Base-by-base conservation (phyloP, 2,329 filamentous ascomycete genomes). In the Ceratocystis cubensis region DNA sequence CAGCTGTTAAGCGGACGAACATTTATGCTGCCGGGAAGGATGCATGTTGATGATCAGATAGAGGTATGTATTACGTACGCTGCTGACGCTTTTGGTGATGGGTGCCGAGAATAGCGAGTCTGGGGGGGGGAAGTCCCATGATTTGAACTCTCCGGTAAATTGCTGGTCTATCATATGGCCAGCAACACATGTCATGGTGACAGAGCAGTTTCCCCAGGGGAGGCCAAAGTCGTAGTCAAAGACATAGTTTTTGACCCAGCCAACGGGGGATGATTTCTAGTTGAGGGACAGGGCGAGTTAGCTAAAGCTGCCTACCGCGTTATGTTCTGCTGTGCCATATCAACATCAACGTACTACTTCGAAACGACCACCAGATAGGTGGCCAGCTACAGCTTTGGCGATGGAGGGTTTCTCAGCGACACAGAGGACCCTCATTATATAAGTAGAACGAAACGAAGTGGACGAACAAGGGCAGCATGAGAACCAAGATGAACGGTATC, bases 141-240 rank as follows among this genome's bases (percentile, higher is more conserved):
- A 85, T 72, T 85, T 88, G 76, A 88, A 92, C 66, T 86, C 83
- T 7, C 79, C 74, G 20, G 83, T 82, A 72, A 99, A 96, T 64
- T 95, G 89, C 57, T 87, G 78, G n/a, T 80, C 81, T 41, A 89
- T 91, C 70, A 99, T 81, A 76, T 99, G 94, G 13, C 94, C 94
- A 10, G 88, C 80, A 28, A 99, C 94, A 69, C 88, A 91, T 66
- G 94, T 99, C 89, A 99, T 97, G 56, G 88, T 91, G 61, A 96
- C 93, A 13, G 84, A 80, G 74, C 89, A 96, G 69, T 80, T 81
- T 22, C 92, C 91, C 88, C 91, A 96, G 70, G 82, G 80, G 61
- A 79, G 82, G 5, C 87, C 87, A 74, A 99, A 99, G 74, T 90
- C 86, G 76, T 94, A 99, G 59, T 87, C 82, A 73, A 99, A 99